Conservation (phyloP, 495 filamentous ascomycete genomes). For the Elasticomyces elasticus region DNA sequence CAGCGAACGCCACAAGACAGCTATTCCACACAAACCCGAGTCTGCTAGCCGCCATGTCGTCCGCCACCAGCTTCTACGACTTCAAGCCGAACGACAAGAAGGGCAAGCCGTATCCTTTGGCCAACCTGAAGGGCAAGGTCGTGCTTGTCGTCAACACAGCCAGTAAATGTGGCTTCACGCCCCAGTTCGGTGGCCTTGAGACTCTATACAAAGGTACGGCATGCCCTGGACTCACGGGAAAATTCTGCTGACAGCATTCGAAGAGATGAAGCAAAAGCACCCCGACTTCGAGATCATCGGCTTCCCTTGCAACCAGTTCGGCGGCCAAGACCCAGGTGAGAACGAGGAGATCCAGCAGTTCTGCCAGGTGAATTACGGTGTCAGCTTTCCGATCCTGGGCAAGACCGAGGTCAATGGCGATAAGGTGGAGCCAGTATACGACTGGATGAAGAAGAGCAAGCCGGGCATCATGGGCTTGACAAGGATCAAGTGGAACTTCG, state of each 20-base stretch:
- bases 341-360: constrained; percentile 88
- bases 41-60: constrained; percentile 55
- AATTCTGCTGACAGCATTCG: not conserved
- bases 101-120: constrained; percentile 59
- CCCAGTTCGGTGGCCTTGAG: constrained; percentile 90
- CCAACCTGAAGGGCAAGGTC: constrained; percentile 72
- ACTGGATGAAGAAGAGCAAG: constrained; percentile 80
- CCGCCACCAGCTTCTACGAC: constrained; percentile 82
- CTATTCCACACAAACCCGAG: not conserved
- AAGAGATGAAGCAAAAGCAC: constrained; percentile 51
- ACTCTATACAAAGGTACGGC: constrained; percentile 62
- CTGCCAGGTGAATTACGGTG: constrained; percentile 91
- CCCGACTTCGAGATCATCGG: constrained; percentile 76
- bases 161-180: constrained; percentile 97
- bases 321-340: constrained; percentile 73
- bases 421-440: constrained; percentile 66
- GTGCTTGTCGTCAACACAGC: constrained; percentile 97
- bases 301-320: constrained; percentile 99
- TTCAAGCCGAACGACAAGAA: constrained; percentile 68
- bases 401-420: constrained; percentile 92
- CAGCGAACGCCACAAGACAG: not conserved
- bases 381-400: constrained; percentile 80
- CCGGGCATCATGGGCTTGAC: constrained; percentile 78
- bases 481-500: constrained; percentile 93
- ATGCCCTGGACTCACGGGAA: not conserved